These are phyloP conservation scores for Microdochium nivale DNA, from an alignment of 2,329 filamentous ascomycete genomes.

Conservation along the genomic window DNA sequence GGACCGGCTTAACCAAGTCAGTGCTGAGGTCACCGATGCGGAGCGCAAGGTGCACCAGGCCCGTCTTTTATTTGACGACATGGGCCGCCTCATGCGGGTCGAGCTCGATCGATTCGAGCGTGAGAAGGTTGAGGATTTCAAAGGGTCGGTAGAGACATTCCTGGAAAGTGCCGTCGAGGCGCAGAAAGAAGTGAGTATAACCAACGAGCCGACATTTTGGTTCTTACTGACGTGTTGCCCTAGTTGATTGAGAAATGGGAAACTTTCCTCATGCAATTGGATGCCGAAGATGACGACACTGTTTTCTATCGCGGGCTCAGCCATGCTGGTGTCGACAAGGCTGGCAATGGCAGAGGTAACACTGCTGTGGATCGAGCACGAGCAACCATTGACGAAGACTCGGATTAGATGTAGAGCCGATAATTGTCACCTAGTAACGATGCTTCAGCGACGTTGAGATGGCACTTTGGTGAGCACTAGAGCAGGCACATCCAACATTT, in stretches of 20 bases:
- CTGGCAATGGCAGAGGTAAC: conserved; percentile 32
- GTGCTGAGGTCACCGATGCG: conserved; percentile 88
- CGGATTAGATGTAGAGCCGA: conserved; percentile 33
- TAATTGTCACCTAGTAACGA: not conserved
- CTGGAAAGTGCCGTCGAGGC: conserved; percentile 94
- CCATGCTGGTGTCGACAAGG: conserved; percentile 39
- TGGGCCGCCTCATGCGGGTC: conserved; percentile 84
- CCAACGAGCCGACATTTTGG: not conserved
- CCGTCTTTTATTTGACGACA: conserved; percentile 86
- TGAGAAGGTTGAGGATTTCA: conserved; percentile 99
- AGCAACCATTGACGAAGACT: conserved; percentile 52
- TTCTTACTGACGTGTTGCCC: conserved; percentile 14
- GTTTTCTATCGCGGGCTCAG: conserved; percentile 57
- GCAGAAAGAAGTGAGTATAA: conserved; percentile 78
- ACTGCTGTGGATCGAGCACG: conserved; percentile 53
- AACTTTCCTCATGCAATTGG: conserved; percentile 92
- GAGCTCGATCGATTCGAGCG: conserved; percentile 91
- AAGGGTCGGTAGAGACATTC: conserved; percentile 95
- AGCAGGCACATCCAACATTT: too few relatives aligned
- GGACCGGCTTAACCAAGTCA: conserved; percentile 85
- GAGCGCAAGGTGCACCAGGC: conserved; percentile 90
- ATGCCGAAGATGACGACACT: conserved; percentile 80
- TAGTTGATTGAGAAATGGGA: conserved; percentile 86
- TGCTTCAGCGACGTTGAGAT: not conserved
- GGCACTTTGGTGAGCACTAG: not conserved